These are phyloP conservation scores for Aspergillus neotritici DNA, from an alignment of 2,329 filamentous ascomycete species.

Conservation along the genomic window DNA sequence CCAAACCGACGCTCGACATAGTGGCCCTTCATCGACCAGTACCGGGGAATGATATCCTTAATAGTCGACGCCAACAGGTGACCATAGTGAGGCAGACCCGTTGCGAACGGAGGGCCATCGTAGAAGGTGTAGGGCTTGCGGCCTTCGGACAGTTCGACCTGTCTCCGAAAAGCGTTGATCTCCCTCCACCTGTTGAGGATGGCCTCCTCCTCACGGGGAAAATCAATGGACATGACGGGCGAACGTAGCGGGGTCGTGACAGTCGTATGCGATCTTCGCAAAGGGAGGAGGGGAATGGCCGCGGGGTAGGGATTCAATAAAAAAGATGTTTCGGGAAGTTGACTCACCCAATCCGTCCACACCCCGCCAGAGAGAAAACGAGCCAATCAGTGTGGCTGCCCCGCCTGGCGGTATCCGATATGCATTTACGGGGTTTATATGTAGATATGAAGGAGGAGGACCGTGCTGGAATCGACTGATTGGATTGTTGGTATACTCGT, in stretches of 20 bases:
- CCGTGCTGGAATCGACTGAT: too few relatives aligned
- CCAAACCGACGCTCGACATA: slow-evolving; percentile 90
- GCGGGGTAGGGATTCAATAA: slow-evolving; percentile 20
- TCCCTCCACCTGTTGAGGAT: slow-evolving; percentile 83
- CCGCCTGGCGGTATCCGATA: too few relatives aligned
- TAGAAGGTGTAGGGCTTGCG: slow-evolving; percentile 90
- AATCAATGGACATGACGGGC: slow-evolving; percentile 74
- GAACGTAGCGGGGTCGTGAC: slow-evolving; percentile 14
- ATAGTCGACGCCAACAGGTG: slow-evolving; percentile 88
- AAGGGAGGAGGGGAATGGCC: slow-evolving; percentile 13
- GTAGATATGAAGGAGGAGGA: too few relatives aligned
- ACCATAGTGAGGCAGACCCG: slow-evolving; percentile 62
- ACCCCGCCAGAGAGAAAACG: too few relatives aligned
- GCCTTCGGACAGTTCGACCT: slow-evolving; percentile 79
- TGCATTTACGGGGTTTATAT: too few relatives aligned
- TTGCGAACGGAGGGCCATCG: slow-evolving; percentile 77
- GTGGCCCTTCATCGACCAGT: slow-evolving; percentile 95
- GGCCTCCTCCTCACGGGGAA: slow-evolving; percentile 83
- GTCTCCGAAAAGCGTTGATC: slow-evolving; percentile 83
- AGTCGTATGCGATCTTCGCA: slow-evolving; percentile 13
- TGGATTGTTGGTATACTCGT: background rate
- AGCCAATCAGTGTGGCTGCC: too few relatives aligned
- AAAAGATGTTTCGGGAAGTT: slow-evolving; percentile 13
- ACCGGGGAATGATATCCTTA: slow-evolving; percentile 93
- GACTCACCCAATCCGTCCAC: slow-evolving; percentile 7